Percentiles rank a stretch among this genome's conserved stretches.
Conservation (phyloP, 305 asterid genomes). For the Fraxinus nigra region DNA sequence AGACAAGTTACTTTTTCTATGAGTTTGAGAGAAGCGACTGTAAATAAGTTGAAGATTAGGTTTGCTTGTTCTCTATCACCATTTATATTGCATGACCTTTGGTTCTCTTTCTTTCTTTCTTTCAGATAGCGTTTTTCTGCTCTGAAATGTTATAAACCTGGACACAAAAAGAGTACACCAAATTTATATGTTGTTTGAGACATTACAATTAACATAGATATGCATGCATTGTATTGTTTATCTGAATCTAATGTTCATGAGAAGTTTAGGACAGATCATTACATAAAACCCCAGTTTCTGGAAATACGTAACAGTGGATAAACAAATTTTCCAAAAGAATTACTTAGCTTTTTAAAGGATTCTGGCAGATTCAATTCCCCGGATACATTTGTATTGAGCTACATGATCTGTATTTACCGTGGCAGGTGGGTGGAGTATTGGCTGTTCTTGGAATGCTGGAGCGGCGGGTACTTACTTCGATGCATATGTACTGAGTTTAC, state of each 20-base stretch:
- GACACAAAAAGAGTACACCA: neutral
- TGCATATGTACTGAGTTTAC: conserved; percentile 85
- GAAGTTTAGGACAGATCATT: neutral
- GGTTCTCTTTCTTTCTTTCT: neutral
- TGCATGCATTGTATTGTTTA: neutral
- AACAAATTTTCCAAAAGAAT: neutral
- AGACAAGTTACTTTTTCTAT: neutral
- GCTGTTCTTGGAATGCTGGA: conserved; percentile 85
- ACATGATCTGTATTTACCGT: conserved; percentile 29
- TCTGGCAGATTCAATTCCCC: conserved; percentile 11
- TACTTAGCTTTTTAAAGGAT: conserved; percentile 12
- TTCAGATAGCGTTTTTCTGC: neutral
- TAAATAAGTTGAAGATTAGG: neutral
- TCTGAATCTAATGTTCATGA: neutral
- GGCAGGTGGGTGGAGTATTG: conserved; percentile 88
- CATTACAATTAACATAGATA: neutral
- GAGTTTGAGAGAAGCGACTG: neutral
- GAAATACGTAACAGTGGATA: neutral
- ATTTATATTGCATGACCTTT: neutral
- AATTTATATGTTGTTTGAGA: neutral
- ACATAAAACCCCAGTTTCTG: neutral
- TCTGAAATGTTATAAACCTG: neutral
- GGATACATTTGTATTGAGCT: conserved; percentile 1
- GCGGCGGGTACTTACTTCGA: conserved; percentile 98
- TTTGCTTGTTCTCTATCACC: neutral